Base-by-base conservation (phyloP, 2,329 filamentous ascomycete species). In the Myotisia sp. region DNA sequence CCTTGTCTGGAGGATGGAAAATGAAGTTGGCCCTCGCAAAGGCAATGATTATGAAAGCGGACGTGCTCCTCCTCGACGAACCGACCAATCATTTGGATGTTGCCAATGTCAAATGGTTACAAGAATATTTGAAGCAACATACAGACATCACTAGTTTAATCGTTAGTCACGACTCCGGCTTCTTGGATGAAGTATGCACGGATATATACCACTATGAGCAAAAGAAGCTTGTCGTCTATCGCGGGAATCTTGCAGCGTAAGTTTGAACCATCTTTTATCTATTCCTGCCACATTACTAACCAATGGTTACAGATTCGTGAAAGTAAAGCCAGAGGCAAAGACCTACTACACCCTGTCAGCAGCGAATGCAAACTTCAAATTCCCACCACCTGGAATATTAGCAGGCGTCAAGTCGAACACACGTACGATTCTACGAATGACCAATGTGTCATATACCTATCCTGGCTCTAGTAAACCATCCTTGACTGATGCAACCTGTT, bases 191-290 rank as follows among this genome's bases (percentile, higher is more conserved):
- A 44, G 86, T 98, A 46, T 95, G 87, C 53, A 98, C 90, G 5
- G 90, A 98, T 55, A 94, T 98, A 53, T 94, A 94, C 65, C 90
- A 98, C 65, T 98, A 98, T 62, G 90, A 98, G 60, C 74, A 77
- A 60, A 98, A 98, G 75, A 98, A 95, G 67, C 72, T 98, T 21
- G 64, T 65, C 26, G 58, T 55, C 45, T 68, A 68, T 49, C 58
- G 58, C 35, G 64, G 64, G 31, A 68, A 68, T 43, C 55, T 68
- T 37, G 62, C 64, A 27, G 64, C 47, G 46, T 51, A 47, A 46
- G 46, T 44, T 27, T 31, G 16, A 14, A 22, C 3, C 22, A 4
- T 18, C 10, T 28, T 7, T 21, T 14, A 5, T 10, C 20, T 19
- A 6, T 29, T 22, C 9, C 14, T 34, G 26, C 5, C n/a, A 5